Evolutionary conservation across 352 stramenopile species (phyloP).

Genomic region (Pythium aphanidermatum): DNA sequence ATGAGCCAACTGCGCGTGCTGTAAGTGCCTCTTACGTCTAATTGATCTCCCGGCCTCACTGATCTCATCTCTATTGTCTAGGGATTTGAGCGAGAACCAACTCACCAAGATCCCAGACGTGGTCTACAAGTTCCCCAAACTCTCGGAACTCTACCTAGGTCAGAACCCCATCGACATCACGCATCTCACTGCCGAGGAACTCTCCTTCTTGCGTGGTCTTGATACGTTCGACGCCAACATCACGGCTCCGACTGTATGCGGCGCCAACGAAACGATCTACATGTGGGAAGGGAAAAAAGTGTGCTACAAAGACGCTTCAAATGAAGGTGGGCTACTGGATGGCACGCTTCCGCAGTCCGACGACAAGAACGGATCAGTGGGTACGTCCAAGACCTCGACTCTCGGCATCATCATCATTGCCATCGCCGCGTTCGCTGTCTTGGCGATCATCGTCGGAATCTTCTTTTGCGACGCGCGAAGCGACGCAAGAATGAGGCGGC

Average conservation of each 20-base stretch:
- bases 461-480: conserved; percentile 56
- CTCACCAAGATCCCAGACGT: conserved; percentile 55
- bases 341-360: conserved; percentile 24
- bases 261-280: conserved; percentile 35
- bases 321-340: conserved; percentile 16
- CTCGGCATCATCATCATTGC: conserved; percentile 36
- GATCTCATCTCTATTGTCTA: conserved; percentile 14
- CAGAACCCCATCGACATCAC: conserved; percentile 47
- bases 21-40: conserved; percentile 40
- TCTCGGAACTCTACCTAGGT: conserved; percentile 45
- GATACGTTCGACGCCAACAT: conserved; percentile 40
- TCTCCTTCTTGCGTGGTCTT: conserved; percentile 48
- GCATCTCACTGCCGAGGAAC: conserved; percentile 44
- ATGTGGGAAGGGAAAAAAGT: conserved; percentile 45
- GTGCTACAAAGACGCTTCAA: conserved; percentile 11
- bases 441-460: conserved; percentile 38
- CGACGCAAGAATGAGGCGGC: conserved; percentile 28
- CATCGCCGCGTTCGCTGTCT: conserved; percentile 34
- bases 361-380: conserved; percentile 27
- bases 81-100: conserved; percentile 59
- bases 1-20: conserved; percentile 44
- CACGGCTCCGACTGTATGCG: conserved; percentile 32
- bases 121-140: conserved; percentile 58
- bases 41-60: conserved; percentile 7
- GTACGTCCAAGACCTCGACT: conserved; percentile 24